Evolutionary conservation across 148 eudicot species (phyloP).

Genomic region (Diospyros kaki): DNA sequence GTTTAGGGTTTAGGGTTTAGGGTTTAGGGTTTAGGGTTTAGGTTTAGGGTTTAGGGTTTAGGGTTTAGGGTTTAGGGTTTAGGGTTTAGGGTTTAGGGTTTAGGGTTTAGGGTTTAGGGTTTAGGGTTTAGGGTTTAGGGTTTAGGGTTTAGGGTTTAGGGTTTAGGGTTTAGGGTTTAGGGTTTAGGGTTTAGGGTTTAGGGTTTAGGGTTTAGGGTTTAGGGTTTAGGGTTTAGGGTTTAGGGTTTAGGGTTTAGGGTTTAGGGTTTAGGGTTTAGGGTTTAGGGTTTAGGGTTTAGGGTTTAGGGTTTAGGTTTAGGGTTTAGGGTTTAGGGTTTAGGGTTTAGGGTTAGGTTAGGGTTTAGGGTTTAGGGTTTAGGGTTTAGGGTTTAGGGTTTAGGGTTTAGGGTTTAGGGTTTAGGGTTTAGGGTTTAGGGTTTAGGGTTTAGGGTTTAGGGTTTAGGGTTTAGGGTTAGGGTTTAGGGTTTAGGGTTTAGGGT

Average conservation of each 20-base stretch:
- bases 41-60: constrained; percentile 9
- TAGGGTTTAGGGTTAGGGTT: constrained; percentile 9
- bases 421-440: constrained; percentile 13
- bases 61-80: constrained; percentile 10
- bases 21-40: constrained; percentile 14
- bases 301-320: constrained; percentile 5
- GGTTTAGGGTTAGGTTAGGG: no score
- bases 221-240: constrained; percentile 16
- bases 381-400: constrained; percentile 11
- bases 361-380: constrained; percentile 11
- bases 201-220: constrained; percentile 15
- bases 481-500: neutral
- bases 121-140: constrained; percentile 4
- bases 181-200: constrained; percentile 13
- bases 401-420: constrained; percentile 10
- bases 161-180: constrained; percentile 6
- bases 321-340: constrained; percentile 8
- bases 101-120: constrained; percentile 5
- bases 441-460: constrained; percentile 11
- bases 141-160: constrained; percentile 15
- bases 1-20: constrained; percentile 14
- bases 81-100: constrained; percentile 11
- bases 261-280: constrained; percentile 1
- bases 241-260: neutral
- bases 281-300: constrained; percentile 6